Base-by-base conservation (phyloP, 2,329 filamentous ascomycete species). In the Graphiopsis chlorocephala region DNA sequence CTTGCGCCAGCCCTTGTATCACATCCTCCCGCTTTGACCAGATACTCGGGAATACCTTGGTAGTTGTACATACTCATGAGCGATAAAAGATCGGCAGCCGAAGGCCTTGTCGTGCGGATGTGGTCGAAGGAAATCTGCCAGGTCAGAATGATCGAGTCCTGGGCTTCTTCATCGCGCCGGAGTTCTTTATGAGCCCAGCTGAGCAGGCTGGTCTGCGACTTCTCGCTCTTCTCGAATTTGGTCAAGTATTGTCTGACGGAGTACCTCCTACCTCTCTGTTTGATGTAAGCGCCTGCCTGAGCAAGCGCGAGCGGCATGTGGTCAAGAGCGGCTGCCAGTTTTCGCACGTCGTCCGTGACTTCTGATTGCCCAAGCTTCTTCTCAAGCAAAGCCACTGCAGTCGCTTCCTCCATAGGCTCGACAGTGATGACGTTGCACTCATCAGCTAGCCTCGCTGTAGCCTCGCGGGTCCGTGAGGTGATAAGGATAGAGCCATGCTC, bases 41-140 rank as follows among this genome's bases (percentile, higher is more conserved):
- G 4, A 11, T 8, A 15, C 33, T 67, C 67, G 10, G 63, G 68
- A 29, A 70, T 70, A 1, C 56, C 53, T 35, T 67, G 63, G 11
- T 72, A 71, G 61, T 83, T 74, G 67, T 80, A 83, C 64, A 80
- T 78, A 72, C 80, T 81, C 78, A 83, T 79, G 5, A 83, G 72
- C 0, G 79, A 80, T 0, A 84, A 67, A 11, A 83, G 68, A n/a
- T 80, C 68, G 3, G 80, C 74, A 12, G 81, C 82, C 3, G 66
- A 67, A 29, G 29, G 33, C 20, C 61, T 45, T 3, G 23, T 55
- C 7, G 52, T 20, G 12, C 57, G 55, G 17, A 71, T 65, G 29
- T 71, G 66, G 23, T 72, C 66, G 58, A 72, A 72, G 2, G 67
- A 72, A 29, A 71, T 70, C 47, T 69, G 64, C 70, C 66, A 72